phyloP scores from a whole-genome alignment of 306 rosid species.

The Prosopis cineraria region DNA sequence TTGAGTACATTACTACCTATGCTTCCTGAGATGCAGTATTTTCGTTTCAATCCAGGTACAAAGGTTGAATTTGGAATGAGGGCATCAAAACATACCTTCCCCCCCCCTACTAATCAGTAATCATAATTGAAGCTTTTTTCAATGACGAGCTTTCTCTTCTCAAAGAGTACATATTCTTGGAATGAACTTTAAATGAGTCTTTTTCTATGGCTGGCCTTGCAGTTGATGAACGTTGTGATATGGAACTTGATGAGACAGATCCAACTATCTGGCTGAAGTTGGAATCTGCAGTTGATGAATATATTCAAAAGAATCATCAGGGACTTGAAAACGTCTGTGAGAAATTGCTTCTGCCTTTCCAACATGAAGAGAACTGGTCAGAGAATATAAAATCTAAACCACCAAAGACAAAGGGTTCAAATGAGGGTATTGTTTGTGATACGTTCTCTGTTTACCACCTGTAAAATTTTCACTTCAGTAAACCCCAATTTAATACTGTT shows the following conservation, averaged over 20 bases:
- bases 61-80: constrained; percentile 25
- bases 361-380: constrained; percentile 70
- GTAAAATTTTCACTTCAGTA: constrained; percentile 25
- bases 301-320: constrained; percentile 65
- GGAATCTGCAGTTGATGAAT: constrained; percentile 87
- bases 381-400: constrained; percentile 62
- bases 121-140: constrained; percentile 29
- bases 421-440: constrained; percentile 56
- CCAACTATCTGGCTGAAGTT: constrained; percentile 89
- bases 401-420: constrained; percentile 52
- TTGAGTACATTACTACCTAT: constrained; percentile 90
- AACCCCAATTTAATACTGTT: constrained; percentile 9
- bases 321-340: constrained; percentile 81
- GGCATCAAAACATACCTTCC: constrained; percentile 25
- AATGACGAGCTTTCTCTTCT: constrained; percentile 23
- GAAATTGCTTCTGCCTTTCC: constrained; percentile 83
- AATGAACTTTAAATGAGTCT: constrained; percentile 2
- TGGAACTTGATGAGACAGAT: constrained; percentile 99
- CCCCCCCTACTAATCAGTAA: not conserved
- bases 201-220: constrained; percentile 42
- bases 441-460: constrained; percentile 14
- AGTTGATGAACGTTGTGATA: constrained; percentile 99
- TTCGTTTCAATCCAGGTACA: constrained; percentile 94
- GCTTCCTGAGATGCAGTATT: constrained; percentile 96
- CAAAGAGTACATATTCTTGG: not conserved